Conservation (phyloP, 2,329 filamentous ascomycete genomes). For the Aspergillus spinulosporus region DNA sequence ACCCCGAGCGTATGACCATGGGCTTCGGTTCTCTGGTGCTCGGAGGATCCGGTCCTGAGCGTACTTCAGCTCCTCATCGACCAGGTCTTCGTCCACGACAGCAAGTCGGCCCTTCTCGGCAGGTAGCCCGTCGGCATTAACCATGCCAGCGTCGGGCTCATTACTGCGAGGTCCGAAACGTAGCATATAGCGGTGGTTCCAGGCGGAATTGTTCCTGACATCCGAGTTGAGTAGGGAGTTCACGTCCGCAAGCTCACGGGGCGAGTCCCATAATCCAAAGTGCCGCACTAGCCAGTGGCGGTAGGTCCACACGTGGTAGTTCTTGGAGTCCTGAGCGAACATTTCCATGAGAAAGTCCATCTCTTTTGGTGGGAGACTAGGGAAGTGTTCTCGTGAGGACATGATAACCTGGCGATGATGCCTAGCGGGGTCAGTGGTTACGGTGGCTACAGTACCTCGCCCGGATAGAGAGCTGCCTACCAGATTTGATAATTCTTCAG, state of each 20-base stretch:
- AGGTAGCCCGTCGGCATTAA: conserved; percentile 23
- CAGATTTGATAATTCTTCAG: conserved; percentile 99
- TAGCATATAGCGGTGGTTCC: conserved; percentile 96
- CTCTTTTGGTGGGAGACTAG: conserved; percentile 65
- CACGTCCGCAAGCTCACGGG: conserved; percentile 66
- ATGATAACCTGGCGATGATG: conserved; percentile 60
- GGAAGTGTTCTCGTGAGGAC: conserved; percentile 50
- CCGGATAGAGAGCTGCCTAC: conserved; percentile 37
- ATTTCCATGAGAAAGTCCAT: conserved; percentile 74
- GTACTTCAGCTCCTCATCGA: conserved; percentile 75
- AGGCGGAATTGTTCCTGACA: conserved; percentile 93
- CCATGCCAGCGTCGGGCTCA: conserved; percentile 41
- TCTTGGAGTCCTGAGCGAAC: conserved; percentile 85
- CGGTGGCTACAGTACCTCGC: too few relatives aligned
- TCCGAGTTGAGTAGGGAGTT: conserved; percentile 74
- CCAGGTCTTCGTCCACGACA: conserved; percentile 59
- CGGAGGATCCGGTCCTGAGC: conserved; percentile 70
- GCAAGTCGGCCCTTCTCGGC: conserved; percentile 35
- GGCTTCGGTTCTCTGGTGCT: conserved; percentile 89
- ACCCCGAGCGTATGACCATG: conserved; percentile 89
- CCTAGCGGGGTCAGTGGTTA: conserved; percentile 36
- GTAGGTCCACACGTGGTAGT: conserved; percentile 99
- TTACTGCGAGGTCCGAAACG: conserved; percentile 66
- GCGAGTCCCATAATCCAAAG: conserved; percentile 59
- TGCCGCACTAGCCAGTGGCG: conserved; percentile 73